phyloP scores from a whole-genome alignment of 2,329 filamentous ascomycete genomes.

The Anthostomella pinea region DNA sequence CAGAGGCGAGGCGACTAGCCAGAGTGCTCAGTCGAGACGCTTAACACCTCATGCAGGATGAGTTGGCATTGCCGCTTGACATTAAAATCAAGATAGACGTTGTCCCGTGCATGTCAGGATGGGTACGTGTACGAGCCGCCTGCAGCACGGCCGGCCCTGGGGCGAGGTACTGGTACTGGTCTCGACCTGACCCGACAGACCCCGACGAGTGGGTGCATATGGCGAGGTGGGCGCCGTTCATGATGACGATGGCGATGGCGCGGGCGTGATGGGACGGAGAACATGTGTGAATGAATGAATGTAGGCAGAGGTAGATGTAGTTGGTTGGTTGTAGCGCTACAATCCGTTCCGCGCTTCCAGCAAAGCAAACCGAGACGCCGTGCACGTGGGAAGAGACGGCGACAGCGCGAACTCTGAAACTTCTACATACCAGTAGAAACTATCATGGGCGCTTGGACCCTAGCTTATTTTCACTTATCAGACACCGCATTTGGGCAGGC shows the following conservation, averaged over 20 bases:
- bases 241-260: constrained; percentile 26
- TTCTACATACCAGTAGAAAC: no score
- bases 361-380: no score
- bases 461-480: no score
- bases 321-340: constrained; percentile 21
- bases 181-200: constrained; percentile 22
- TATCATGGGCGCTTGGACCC: no score
- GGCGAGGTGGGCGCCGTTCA: constrained; percentile 26
- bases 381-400: constrained; percentile 9
- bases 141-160: constrained; percentile 15
- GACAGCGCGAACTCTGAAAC: constrained; percentile 12
- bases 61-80: constrained; percentile 68
- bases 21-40: constrained; percentile 42
- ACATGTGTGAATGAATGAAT: constrained; percentile 6
- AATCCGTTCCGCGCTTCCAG: constrained; percentile 19
- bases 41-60: constrained; percentile 67
- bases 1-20: constrained; percentile 40
- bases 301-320: constrained; percentile 8
- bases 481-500: no score
- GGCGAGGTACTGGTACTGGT: constrained; percentile 29
- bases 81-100: constrained; percentile 52
- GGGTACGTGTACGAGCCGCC: constrained; percentile 30
- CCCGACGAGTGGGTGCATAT: constrained; percentile 29
- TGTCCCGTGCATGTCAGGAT: constrained; percentile 29
- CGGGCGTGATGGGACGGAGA: constrained; percentile 23